These are phyloP conservation scores for Ogataea naganishii DNA, from an alignment of 805 yeast genomes.

Conservation along the genomic window DNA sequence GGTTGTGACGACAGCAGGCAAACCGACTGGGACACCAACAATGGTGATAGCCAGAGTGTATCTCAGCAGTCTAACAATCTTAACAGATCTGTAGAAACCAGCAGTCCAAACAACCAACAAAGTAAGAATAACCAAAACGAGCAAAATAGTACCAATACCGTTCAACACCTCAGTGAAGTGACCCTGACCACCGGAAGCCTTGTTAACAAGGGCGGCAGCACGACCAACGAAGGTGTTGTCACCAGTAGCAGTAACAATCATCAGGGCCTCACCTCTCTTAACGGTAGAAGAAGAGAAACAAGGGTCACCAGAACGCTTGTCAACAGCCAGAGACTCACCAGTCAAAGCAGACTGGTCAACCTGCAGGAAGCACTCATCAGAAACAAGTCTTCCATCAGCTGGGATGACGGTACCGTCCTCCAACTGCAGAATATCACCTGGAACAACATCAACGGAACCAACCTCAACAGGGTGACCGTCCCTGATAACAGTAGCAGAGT, in stretches of 20 bases:
- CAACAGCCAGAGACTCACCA: slow-evolving; percentile 95
- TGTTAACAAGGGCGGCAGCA: slow-evolving; percentile 94
- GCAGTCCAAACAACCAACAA: slow-evolving; percentile 87
- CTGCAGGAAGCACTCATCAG: slow-evolving; percentile 81
- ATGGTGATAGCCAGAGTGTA: slow-evolving; percentile 93
- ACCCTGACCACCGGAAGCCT: slow-evolving; percentile 88
- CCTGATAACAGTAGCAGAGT: slow-evolving; percentile 80
- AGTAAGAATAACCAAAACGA: slow-evolving; percentile 82
- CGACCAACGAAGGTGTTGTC: slow-evolving; percentile 94
- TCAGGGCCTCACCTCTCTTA: slow-evolving; percentile 91
- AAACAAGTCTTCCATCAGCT: slow-evolving; percentile 84
- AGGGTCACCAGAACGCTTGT: slow-evolving; percentile 81
- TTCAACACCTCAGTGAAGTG: slow-evolving; percentile 96
- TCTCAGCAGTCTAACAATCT: slow-evolving; percentile 81
- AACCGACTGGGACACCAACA: slow-evolving; percentile 97
- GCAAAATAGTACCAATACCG: slow-evolving; percentile 91
- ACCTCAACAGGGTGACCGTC: slow-evolving; percentile 71
- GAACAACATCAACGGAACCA: slow-evolving; percentile 80
- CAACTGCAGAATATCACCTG: slow-evolving; percentile 88
- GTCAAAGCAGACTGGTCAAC: slow-evolving; percentile 95
- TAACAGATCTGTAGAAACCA: slow-evolving; percentile 86
- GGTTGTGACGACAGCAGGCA: slow-evolving; percentile 97
- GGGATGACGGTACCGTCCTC: slow-evolving; percentile 93
- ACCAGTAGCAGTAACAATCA: slow-evolving; percentile 93
- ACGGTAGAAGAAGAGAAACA: slow-evolving; percentile 90